Conservation (phyloP, 495 filamentous ascomycete species). For the Aspergillus campestris region DNA sequence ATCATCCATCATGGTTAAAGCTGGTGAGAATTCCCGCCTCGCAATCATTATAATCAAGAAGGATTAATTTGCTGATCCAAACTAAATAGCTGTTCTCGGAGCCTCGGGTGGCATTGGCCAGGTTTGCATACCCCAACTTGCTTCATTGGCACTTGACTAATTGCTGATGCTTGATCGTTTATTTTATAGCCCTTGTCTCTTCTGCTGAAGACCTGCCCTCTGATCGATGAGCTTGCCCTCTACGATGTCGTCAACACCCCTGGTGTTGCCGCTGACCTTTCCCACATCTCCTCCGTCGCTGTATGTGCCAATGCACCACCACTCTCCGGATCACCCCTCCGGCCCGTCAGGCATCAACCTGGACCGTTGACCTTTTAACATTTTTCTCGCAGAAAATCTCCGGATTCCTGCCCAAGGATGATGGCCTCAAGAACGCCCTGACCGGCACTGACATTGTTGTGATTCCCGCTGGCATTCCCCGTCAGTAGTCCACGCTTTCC, state of each 20-base stretch:
- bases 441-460: conserved; percentile 90
- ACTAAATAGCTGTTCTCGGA: conserved; percentile 72
- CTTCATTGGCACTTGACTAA: background rate
- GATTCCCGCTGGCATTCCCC: conserved; percentile 96
- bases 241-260: conserved; percentile 99
- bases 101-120: conserved; percentile 98
- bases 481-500: conserved; percentile 43
- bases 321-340: no score
- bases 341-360: background rate
- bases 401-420: conserved; percentile 82
- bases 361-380: conserved; percentile 7
- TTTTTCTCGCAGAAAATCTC: conserved; percentile 64
- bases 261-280: conserved; percentile 89
- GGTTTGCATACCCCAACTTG: conserved; percentile 36
- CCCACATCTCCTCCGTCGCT: conserved; percentile 90
- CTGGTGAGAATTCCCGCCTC: conserved; percentile 47
- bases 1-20: conserved; percentile 70
- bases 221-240: conserved; percentile 83
- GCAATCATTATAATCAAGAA: background rate
- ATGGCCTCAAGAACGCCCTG: conserved; percentile 80
- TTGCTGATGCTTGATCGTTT: conserved; percentile 3
- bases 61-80: conserved; percentile 1
- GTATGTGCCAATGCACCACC: conserved; percentile 45
- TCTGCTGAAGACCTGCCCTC: conserved; percentile 77
- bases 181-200: conserved; percentile 77